Percentiles rank a stretch among this genome's conserved stretches.
These are phyloP conservation scores for Rutstroemia sp. DNA, from an alignment of 2,329 filamentous ascomycete species.

Conservation along the genomic window DNA sequence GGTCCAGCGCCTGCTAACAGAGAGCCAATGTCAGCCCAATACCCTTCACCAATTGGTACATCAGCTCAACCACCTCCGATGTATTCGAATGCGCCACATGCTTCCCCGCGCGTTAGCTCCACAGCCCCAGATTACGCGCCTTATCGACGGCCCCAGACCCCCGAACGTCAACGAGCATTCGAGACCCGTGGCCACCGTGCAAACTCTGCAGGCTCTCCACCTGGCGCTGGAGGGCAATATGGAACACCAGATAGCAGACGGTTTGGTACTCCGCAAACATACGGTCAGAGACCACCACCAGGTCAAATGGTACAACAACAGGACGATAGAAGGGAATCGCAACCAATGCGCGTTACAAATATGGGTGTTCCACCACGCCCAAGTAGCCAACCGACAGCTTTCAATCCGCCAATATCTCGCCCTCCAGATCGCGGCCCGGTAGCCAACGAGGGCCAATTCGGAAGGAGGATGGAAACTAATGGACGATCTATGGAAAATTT, in stretches of 20 bases:
- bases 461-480: constrained; percentile 16
- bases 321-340: constrained; percentile 39
- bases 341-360: constrained; percentile 22
- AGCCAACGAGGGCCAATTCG: constrained; percentile 18
- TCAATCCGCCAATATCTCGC: constrained; percentile 34
- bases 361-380: constrained; percentile 27
- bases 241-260: constrained; percentile 50
- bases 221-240: constrained; percentile 37
- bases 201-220: constrained; percentile 29
- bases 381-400: constrained; percentile 27
- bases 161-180: constrained; percentile 57
- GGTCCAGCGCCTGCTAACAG: constrained; percentile 39
- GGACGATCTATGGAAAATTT: constrained; percentile 23
- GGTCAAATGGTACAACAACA: constrained; percentile 24
- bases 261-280: constrained; percentile 52
- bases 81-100: constrained; percentile 33
- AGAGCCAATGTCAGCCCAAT: constrained; percentile 40
- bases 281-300: constrained; percentile 37
- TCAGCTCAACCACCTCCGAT: constrained; percentile 30
- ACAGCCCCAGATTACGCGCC: constrained; percentile 51
- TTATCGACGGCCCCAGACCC: constrained; percentile 63
- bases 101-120: constrained; percentile 30
- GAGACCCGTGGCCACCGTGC: constrained; percentile 36
- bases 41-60: constrained; percentile 36
- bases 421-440: constrained; percentile 33